Base-by-base conservation (phyloP, 179 eudicot genomes). In the Beta lomatogona region DNA sequence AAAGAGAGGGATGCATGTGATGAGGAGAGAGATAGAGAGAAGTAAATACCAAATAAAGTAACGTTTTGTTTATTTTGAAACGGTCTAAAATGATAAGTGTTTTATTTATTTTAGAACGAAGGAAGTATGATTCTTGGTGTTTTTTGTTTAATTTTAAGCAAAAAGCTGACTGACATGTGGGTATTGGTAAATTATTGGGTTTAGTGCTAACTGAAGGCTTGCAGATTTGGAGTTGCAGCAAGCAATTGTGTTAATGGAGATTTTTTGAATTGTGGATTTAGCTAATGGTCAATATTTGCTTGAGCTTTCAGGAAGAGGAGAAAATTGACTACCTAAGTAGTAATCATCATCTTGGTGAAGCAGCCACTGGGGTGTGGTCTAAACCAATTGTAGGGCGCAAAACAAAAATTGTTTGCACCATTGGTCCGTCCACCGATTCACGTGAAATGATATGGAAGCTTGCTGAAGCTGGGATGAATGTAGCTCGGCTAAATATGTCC, bases 401-500 rank as follows among this genome's bases (percentile, higher is more conserved):
- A 87, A 93, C 98, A 1, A 93, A 93, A 81, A 94, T 92, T 75
- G 95, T 93, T 28, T 94, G 98, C 88, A 94, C 98, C 55, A 91
- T 94, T 78, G 98, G 98, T 79, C 98, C 98, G 70, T 94, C 98
- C 41, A 92, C 98, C 59, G 83, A 90, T 83, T 89, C 97, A 4
- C 86, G 87, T 57, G 98, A 94, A 81, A 92, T 92, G 98, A 94
- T 94, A 82, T 91, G 95, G 97, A 94, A 89, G 80, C 91, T 93
- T 60, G 95, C 98, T 18, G 97, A 94, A 86, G 93, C 91, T 82
- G 98, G 98, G 77, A 92, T 92, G 96, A 93, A 93, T 75, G 91
- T 93, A 66, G 97, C 97, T 71, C 92, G 97, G 53, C 22, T 93
- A 67, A 93, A 93, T 72, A 93, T 93, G 97, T 92, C 94, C 69